Evolutionary conservation across 164 flowering plant genomes (phyloP), one percentile per base, ranked within the genome.

Genomic region (Warburgia ugandensis): DNA sequence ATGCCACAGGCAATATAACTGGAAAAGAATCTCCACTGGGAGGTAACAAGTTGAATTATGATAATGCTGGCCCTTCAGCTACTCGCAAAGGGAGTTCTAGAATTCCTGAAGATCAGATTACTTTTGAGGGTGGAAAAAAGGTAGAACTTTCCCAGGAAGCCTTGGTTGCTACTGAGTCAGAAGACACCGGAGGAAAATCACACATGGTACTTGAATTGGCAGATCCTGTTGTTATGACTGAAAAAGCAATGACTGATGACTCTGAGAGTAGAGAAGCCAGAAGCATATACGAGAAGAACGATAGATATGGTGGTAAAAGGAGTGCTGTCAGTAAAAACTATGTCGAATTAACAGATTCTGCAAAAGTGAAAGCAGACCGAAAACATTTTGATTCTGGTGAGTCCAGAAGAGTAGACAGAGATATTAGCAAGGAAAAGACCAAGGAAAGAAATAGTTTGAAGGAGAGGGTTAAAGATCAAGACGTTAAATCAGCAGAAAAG

Each of bases 371-470:
- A 57, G 48, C 49, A 40, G 62, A 59, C 62, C 66, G 49, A 44
- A 77, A 61, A 52, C 68, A 56, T 17, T 72, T 74, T 57, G 75
- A 68, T 55, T 54, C 53, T 36, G 28, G 33, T 44, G 59, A 57
- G 48, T 57, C 39, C 61, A 52, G 62, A 61, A 27, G 64, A 21
- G 89, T 77, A 47, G 78, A 73, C 32, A 74, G 61, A 36, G 47
- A 20, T n/a, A 25, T n/a, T 30, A 11, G 17, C 7, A 49, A 49
- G 39, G 52, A 33, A 31, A 31, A 22, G 20, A 33, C 19, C 19
- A 20, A 49, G 21, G 35, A 49, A 23, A 49, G 36, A 25, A 38
- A 49, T 21, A 49, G 20, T 12, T 16, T 8, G 21, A 53, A 53
- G 45, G 56, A 45, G n/a, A 81, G 36, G 64, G 43, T 4, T 25